Evolutionary conservation across 768 basidiomycete species (phyloP).

Genomic region (Chalciporus pseudorubinellus): DNA sequence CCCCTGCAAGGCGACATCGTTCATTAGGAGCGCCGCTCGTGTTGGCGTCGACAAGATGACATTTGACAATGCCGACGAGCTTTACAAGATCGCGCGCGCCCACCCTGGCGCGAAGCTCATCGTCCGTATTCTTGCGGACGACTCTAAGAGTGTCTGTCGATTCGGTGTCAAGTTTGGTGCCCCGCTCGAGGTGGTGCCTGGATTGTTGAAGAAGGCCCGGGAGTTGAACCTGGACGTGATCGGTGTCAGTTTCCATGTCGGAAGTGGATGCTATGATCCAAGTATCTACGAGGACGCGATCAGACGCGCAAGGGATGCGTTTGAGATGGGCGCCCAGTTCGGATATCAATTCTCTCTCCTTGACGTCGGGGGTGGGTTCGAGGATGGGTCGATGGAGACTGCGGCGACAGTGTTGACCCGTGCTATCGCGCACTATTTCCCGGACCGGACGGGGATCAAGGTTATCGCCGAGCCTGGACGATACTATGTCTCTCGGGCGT

Average conservation of each 20-base stretch:
- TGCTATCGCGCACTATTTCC: conserved; percentile 80
- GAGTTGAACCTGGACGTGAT: conserved; percentile 82
- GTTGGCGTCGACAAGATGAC: conserved; percentile 90
- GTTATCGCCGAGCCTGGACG: conserved; percentile 96
- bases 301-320: conserved; percentile 74
- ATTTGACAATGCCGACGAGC: conserved; percentile 96
- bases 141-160: conserved; percentile 90
- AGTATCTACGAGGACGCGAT: conserved; percentile 88
- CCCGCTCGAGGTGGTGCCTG: conserved; percentile 73
- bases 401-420: conserved; percentile 68
- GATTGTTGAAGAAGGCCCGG: conserved; percentile 73
- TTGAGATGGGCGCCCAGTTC: conserved; percentile 78
- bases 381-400: conserved; percentile 78
- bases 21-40: conserved; percentile 81
- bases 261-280: conserved; percentile 94
- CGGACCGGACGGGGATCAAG: conserved; percentile 60
- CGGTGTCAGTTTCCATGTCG: conserved; percentile 97
- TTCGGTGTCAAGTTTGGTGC: conserved; percentile 98
- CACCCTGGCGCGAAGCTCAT: conserved; percentile 85
- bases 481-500: conserved; percentile 90
- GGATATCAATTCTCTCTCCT: conserved; percentile 84
- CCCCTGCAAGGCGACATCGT: conserved; percentile 95
- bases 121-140: conserved; percentile 96
- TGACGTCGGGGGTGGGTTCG: conserved; percentile 97
- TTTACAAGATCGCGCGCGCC: conserved; percentile 83